Evolutionary conservation across 192 early-diverging fungal species (phyloP).

Genomic region (Jimgerdemannia flammicorona): DNA sequence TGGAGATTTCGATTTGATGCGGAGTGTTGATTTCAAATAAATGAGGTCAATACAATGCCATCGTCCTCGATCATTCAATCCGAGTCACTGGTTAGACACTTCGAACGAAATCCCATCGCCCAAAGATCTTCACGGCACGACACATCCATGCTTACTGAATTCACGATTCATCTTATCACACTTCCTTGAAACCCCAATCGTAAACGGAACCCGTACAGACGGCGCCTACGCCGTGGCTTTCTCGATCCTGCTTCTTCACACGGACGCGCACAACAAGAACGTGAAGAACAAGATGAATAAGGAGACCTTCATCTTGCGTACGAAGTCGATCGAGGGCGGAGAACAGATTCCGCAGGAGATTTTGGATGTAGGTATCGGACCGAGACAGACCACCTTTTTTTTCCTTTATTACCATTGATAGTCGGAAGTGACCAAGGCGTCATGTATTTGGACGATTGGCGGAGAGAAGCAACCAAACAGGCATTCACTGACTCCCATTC

Average conservation of each 20-base stretch:
- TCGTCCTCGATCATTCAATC: too few relatives aligned
- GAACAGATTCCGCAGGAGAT: constrained; percentile 64
- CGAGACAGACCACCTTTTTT: not conserved
- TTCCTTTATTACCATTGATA: not conserved
- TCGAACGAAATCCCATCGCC: too few relatives aligned
- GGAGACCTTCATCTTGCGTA: constrained; percentile 69
- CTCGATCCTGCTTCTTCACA: constrained; percentile 79
- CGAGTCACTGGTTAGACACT: too few relatives aligned
- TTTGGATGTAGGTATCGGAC: constrained; percentile 51
- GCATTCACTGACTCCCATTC: not conserved
- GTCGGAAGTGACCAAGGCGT: too few relatives aligned
- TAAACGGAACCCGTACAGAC: constrained; percentile 35
- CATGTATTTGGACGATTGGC: not conserved
- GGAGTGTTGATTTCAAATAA: too few relatives aligned
- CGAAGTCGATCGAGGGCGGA: constrained; percentile 64
- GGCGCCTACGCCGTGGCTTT: constrained; percentile 74
- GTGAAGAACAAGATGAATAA: constrained; percentile 81
- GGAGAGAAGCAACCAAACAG: too few relatives aligned
- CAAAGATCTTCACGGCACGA: too few relatives aligned
- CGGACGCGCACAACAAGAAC: constrained; percentile 82
- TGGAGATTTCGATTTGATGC: not conserved
- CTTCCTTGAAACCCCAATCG: not conserved
- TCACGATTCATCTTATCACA: not conserved
- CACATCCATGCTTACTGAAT: not conserved
- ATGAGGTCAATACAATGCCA: too few relatives aligned